These are phyloP conservation scores for Xanthoconium purpureum DNA, from an alignment of 768 basidiomycete species.

Conservation along the genomic window DNA sequence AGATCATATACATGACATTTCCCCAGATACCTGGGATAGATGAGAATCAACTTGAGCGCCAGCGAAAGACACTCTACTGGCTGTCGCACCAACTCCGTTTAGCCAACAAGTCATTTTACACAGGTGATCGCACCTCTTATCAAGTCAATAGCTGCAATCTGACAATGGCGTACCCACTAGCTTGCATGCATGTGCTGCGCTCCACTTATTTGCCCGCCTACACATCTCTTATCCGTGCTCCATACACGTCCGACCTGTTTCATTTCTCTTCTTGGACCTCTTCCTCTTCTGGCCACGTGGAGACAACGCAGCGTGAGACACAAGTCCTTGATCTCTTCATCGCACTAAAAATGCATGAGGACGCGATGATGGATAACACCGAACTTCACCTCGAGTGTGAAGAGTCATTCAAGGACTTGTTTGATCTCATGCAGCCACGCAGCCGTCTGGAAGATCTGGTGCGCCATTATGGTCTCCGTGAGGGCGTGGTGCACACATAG, in stretches of 20 bases:
- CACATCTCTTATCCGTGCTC: slow-evolving; percentile 53
- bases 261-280: slow-evolving; percentile 41
- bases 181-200: slow-evolving; percentile 80
- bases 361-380: slow-evolving; percentile 71
- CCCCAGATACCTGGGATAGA: slow-evolving; percentile 45
- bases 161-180: slow-evolving; percentile 28
- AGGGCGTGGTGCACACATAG: slow-evolving; percentile 32
- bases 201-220: slow-evolving; percentile 73
- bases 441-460: slow-evolving; percentile 77
- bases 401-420: slow-evolving; percentile 76
- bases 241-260: slow-evolving; percentile 80
- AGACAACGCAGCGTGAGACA: slow-evolving; percentile 68
- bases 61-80: slow-evolving; percentile 73
- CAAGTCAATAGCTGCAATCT: neutral
- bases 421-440: slow-evolving; percentile 72
- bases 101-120: slow-evolving; percentile 64
- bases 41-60: slow-evolving; percentile 43
- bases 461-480: slow-evolving; percentile 38
- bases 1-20: slow-evolving; percentile 66
- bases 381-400: slow-evolving; percentile 73
- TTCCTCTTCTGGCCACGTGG: slow-evolving; percentile 29
- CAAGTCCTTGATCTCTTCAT: slow-evolving; percentile 75
- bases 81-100: slow-evolving; percentile 57
- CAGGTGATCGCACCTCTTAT: slow-evolving; percentile 38
- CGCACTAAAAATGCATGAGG: slow-evolving; percentile 74